Evolutionary conservation across 2,329 filamentous ascomycete species (phyloP).

Genomic region (Helminthosporium solani): DNA sequence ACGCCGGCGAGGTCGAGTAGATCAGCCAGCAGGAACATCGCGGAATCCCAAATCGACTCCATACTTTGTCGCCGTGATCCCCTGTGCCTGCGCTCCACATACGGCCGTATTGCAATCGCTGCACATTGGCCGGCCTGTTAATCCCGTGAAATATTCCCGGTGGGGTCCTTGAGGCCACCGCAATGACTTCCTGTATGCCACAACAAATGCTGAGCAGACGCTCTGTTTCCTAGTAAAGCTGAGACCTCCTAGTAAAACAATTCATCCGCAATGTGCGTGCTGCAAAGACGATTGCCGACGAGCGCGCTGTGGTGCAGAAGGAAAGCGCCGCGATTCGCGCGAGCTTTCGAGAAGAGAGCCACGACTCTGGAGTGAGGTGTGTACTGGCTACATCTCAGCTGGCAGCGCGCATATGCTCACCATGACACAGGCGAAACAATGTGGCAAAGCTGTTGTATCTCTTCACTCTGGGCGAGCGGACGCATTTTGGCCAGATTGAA

Average conservation of each 20-base stretch:
- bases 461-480: constrained; percentile 94
- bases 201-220: too few relatives aligned
- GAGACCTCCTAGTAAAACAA: constrained; percentile 76
- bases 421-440: constrained; percentile 79
- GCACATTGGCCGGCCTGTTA: constrained; percentile 11
- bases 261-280: constrained; percentile 99
- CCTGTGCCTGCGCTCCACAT: background rate
- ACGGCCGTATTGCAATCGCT: background rate
- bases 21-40: background rate
- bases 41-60: background rate
- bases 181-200: constrained; percentile 59
- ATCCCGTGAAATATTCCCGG: constrained; percentile 30
- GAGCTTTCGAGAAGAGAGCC: constrained; percentile 95
- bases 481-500: constrained; percentile 99
- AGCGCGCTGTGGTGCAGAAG: constrained; percentile 97
- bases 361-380: constrained; percentile 86
- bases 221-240: too few relatives aligned
- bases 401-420: constrained; percentile 24
- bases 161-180: constrained; percentile 53
- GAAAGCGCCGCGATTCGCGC: constrained; percentile 97
- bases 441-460: constrained; percentile 97
- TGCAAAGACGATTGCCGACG: constrained; percentile 97
- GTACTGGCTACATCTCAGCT: constrained; percentile 15
- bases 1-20: background rate
- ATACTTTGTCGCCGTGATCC: background rate